Conservation (phyloP, 345 rosid genomes). For the Rhizophora mangle region DNA sequence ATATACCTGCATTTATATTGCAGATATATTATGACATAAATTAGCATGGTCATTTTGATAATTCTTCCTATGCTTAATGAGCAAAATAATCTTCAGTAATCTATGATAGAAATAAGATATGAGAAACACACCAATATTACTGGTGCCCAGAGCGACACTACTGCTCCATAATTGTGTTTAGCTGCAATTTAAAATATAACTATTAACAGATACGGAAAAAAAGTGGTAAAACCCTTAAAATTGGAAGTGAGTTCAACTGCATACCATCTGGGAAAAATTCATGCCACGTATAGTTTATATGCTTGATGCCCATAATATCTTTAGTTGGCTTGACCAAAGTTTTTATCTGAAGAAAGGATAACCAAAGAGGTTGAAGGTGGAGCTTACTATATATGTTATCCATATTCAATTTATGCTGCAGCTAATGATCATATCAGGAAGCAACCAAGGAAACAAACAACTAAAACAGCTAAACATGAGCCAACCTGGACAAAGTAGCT, state of each 20-base stretch:
- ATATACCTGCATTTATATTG: slow-evolving; percentile 56
- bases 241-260: slow-evolving; percentile 8
- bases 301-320: slow-evolving; percentile 68
- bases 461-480: slow-evolving; percentile 1
- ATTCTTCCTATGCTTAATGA: neutral
- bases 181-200: slow-evolving; percentile 44
- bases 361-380: neutral
- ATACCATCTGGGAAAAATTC: slow-evolving; percentile 85
- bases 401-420: neutral
- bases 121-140: slow-evolving; percentile 53
- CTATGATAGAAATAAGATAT: slow-evolving; percentile 3
- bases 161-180: slow-evolving; percentile 65
- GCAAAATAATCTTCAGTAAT: neutral
- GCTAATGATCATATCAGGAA: neutral
- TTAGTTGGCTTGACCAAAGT: slow-evolving; percentile 90
- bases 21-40: slow-evolving; percentile 11
- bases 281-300: slow-evolving; percentile 76
- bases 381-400: neutral
- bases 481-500: slow-evolving; percentile 83
- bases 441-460: neutral
- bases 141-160: slow-evolving; percentile 79
- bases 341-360: slow-evolving; percentile 48
- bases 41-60: neutral
- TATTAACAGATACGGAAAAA: slow-evolving; percentile 14
- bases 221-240: slow-evolving; percentile 14